Evolutionary conservation across 176 grass and related monocot genomes (phyloP), one percentile per base, ranked within the genome.

Genomic region (Carex kokanica): DNA sequence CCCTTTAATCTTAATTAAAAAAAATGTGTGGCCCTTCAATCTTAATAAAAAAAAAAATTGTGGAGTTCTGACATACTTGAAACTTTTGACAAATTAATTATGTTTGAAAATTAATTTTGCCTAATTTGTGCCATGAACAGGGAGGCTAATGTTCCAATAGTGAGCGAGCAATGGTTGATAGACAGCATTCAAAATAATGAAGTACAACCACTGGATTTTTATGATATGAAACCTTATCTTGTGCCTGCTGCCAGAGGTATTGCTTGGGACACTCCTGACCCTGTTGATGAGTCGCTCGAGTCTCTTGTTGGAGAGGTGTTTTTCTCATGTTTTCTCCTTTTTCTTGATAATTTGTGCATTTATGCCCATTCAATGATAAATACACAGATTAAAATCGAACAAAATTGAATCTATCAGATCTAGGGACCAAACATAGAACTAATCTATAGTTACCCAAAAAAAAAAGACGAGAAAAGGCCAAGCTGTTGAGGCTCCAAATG

Each of bases 121-220:
- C 17, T 6, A 49, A 20, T 27, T 52, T 38, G 36, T 38, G 17
- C 52, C 27, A 41, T 89, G 78, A 27, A 51, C 81, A 98, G 95
- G 90, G 95, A 93, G 68, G 87, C 67, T 75, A 82, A 83, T 52
- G 90, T 91, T 58, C 90, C 92, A 63, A 17, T 94, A 78, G 95
- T 98, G 61, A 91, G 90, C 14, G 95, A 98, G 81, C 79, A 88
- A 6, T 98, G 95, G 95, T 85, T 98, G 78, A n/a, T 90, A n/a
- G 95, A 98, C 78, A 94, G 88, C 69, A 90, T 94, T 4, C 70
- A 93, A 64, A 91, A 93, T 58, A 81, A 87, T 21, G 78, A 93
- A 83, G 81, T 34, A 12, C 92, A 88, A 61, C 86, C 89, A 23
- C 86, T 98, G 67, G 90, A 87, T 56, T 87, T 83, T 53, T 98